Percentiles rank a stretch among this genome's conserved stretches.
Evolutionary conservation across 2,329 filamentous ascomycete species (phyloP).

Genomic region (Calonectria crousiana): DNA sequence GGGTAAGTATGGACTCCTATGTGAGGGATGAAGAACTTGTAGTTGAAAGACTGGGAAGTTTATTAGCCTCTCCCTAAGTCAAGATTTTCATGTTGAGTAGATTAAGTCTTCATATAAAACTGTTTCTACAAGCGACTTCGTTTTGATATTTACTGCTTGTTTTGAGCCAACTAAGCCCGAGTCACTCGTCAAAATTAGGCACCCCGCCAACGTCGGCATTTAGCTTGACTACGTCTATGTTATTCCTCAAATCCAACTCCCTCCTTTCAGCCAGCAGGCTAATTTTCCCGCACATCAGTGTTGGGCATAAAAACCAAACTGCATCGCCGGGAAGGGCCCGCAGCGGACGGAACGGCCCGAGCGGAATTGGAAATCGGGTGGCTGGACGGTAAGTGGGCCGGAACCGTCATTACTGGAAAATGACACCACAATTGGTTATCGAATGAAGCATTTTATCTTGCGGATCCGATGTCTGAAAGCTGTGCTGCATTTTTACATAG

Average conservation of each 20-base stretch:
- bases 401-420: not conserved
- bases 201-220: not conserved
- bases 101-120: not conserved
- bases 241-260: not conserved
- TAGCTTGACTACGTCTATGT: not conserved
- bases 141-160: not conserved
- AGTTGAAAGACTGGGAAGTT: not conserved
- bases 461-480: not conserved
- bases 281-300: not conserved
- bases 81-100: not conserved
- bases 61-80: not conserved
- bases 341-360: not conserved
- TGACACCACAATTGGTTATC: not conserved
- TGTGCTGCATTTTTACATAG: not conserved
- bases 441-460: not conserved
- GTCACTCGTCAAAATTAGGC: not conserved
- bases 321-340: not conserved
- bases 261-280: not conserved
- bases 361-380: not conserved
- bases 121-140: fast-evolving
- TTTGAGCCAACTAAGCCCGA: not conserved
- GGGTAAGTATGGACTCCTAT: not conserved
- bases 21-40: not conserved
- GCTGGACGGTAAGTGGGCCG: not conserved
- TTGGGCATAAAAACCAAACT: not conserved